Evolutionary conservation across 176 grass and related monocot species (phyloP).

Genomic region (Phoenix dactylifera): DNA sequence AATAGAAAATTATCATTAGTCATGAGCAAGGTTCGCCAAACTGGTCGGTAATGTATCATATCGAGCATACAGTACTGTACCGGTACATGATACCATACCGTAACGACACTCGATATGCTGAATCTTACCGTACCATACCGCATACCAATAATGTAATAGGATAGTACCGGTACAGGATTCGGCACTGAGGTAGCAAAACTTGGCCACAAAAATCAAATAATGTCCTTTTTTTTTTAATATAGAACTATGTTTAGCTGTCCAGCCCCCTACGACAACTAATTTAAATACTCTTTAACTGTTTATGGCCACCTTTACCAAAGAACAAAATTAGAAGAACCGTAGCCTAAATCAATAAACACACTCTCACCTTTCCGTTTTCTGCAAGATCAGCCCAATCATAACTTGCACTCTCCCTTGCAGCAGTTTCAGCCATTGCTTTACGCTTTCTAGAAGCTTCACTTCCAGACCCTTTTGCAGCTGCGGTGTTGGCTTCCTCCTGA

Average conservation of each 20-base stretch:
- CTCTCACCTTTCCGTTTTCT: conserved; percentile 66
- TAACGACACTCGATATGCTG: too few relatives aligned
- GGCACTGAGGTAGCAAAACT: too few relatives aligned
- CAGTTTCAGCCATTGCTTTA: conserved; percentile 53
- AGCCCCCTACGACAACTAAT: too few relatives aligned
- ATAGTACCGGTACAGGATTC: too few relatives aligned
- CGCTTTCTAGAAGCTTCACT: conserved; percentile 61
- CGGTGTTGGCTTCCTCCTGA: conserved; percentile 60
- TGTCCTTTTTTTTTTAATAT: not conserved
- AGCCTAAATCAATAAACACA: not conserved
- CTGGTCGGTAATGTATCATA: too few relatives aligned
- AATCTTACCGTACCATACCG: too few relatives aligned
- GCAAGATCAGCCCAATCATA: conserved; percentile 84
- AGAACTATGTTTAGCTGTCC: not conserved
- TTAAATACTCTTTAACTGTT: too few relatives aligned
- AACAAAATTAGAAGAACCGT: not conserved
- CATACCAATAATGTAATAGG: too few relatives aligned
- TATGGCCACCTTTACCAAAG: too few relatives aligned
- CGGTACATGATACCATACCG: too few relatives aligned
- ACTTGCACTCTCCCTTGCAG: conserved; percentile 32
- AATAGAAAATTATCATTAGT: conserved; percentile 7
- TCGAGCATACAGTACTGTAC: too few relatives aligned
- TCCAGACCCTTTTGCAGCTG: conserved; percentile 27
- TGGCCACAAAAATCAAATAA: not conserved
- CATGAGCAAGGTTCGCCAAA: too few relatives aligned